Evolutionary conservation across 768 basidiomycete genomes (phyloP).

Genomic region (Podaxis sp.): DNA sequence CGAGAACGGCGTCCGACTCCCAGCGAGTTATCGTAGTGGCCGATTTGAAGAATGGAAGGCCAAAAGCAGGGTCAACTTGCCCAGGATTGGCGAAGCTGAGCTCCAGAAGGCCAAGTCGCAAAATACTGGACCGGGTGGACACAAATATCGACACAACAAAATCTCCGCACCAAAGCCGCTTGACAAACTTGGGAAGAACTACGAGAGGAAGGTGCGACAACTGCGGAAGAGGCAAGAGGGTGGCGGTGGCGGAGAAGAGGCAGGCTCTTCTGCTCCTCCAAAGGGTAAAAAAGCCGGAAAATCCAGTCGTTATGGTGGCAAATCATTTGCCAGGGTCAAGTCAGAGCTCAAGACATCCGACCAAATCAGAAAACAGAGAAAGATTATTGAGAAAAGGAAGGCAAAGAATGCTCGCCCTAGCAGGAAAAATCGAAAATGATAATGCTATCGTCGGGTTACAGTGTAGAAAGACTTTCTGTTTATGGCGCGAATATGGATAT

Average conservation of each 20-base stretch:
- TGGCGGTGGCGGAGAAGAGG: constrained; percentile 21
- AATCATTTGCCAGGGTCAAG: constrained; percentile 64
- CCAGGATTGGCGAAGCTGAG: constrained; percentile 83
- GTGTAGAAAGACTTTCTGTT: background rate
- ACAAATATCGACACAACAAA: constrained; percentile 75
- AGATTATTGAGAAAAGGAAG: constrained; percentile 59
- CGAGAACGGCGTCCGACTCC: constrained; percentile 88
- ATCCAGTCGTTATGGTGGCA: constrained; percentile 54
- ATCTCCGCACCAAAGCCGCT: constrained; percentile 67
- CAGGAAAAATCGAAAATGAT: constrained; percentile 45
- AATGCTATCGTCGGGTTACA: constrained; percentile 12
- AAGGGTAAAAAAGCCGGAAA: constrained; percentile 30
- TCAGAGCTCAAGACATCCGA: constrained; percentile 85
- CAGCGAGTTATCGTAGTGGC: constrained; percentile 90
- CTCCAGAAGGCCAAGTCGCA: constrained; percentile 20
- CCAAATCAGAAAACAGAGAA: constrained; percentile 81
- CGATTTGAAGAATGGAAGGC: constrained; percentile 95
- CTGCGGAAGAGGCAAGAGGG: constrained; percentile 51
- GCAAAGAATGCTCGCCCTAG: constrained; percentile 82
- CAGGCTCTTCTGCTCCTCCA: constrained; percentile 6
- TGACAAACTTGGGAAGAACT: constrained; percentile 70
- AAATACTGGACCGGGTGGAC: constrained; percentile 47
- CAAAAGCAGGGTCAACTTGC: constrained; percentile 70
- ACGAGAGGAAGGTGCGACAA: constrained; percentile 71
- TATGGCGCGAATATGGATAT: background rate